Evolutionary conservation across 768 basidiomycete species (phyloP).

Genomic region (Naganishia friedmannii): DNA sequence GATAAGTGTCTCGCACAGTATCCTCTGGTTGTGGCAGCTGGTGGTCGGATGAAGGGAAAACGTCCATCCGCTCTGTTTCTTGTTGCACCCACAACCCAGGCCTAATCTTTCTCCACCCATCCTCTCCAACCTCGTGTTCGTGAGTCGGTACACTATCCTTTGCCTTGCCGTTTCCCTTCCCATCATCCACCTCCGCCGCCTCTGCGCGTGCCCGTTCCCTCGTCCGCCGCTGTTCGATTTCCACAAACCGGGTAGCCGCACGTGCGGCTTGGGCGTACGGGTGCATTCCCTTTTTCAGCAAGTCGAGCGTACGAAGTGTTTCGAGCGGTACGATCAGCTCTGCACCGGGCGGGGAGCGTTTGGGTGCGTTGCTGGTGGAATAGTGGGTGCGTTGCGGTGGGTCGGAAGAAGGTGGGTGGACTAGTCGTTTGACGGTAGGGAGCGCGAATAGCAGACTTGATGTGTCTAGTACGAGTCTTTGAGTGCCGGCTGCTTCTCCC

Average conservation of each 20-base stretch:
- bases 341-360: constrained; percentile 57
- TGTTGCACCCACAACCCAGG: constrained; percentile 17
- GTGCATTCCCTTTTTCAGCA: constrained; percentile 85
- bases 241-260: constrained; percentile 80
- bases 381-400: too few relatives aligned
- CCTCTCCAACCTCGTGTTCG: neutral
- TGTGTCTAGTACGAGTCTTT: constrained; percentile 41
- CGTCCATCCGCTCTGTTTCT: neutral
- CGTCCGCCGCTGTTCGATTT: constrained; percentile 51
- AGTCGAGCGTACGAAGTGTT: constrained; percentile 84
- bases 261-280: constrained; percentile 77
- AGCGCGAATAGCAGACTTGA: constrained; percentile 46
- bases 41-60: constrained; percentile 5
- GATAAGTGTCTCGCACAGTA: neutral
- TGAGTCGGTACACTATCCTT: neutral
- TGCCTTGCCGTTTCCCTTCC: neutral
- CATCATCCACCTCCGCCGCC: neutral
- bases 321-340: constrained; percentile 84
- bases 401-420: constrained; percentile 57
- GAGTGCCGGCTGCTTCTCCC: neutral
- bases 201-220: neutral
- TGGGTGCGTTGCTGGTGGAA: too few relatives aligned
- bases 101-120: constrained; percentile 10
- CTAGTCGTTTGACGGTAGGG: constrained; percentile 70
- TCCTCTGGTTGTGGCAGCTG: neutral